Evolutionary conservation across 106 monocot species (phyloP).

Genomic region (Phalaenopsis equestris): DNA sequence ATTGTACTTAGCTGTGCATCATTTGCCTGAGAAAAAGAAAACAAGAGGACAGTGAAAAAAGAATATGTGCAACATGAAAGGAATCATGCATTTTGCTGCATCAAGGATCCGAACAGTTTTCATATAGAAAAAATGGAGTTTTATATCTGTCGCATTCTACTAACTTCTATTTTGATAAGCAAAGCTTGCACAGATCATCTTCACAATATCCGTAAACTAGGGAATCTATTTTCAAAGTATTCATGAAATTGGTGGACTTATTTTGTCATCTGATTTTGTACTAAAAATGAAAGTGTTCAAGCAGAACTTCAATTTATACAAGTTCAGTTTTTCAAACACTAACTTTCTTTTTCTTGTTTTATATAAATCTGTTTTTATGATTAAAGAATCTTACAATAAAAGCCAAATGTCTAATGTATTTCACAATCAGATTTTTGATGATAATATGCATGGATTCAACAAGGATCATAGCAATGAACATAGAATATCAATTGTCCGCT

Average conservation of each 20-base stretch:
- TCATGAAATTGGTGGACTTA: background rate
- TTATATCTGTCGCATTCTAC: background rate
- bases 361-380: background rate
- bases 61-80: background rate
- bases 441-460: background rate
- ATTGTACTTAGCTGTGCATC: constrained; percentile 96
- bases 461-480: background rate
- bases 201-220: background rate
- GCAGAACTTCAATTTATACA: too few species aligned
- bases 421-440: background rate
- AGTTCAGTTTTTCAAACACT: too few species aligned
- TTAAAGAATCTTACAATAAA: background rate
- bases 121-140: background rate
- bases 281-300: background rate
- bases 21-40: constrained; percentile 59
- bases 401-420: constrained; percentile 1
- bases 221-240: background rate
- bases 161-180: background rate
- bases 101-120: background rate
- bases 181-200: background rate
- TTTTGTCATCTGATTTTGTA: background rate
- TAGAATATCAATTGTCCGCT: background rate
- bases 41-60: constrained; percentile 4
- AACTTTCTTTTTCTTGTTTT: too few species aligned
- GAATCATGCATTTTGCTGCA: background rate